Conservation (phyloP, 1,284 basidiomycete species). For the Mycena sp. region DNA sequence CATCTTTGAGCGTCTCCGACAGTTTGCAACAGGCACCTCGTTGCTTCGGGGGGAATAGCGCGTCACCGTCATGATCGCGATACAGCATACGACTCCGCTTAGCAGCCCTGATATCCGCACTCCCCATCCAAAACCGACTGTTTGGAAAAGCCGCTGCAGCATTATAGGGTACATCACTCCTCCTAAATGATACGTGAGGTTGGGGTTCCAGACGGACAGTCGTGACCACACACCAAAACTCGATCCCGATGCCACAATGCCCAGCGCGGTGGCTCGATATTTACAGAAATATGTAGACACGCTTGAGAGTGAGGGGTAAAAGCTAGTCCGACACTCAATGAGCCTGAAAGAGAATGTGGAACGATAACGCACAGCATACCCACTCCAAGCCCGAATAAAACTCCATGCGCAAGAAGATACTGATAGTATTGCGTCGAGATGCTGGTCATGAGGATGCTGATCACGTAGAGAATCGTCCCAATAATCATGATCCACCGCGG, state of each 20-base stretch:
- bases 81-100: slow-evolving; percentile 50
- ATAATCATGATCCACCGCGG: slow-evolving; percentile 55
- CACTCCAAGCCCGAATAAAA: slow-evolving; percentile 67
- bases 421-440: slow-evolving; percentile 65
- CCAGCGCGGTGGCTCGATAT: slow-evolving; percentile 68
- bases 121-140: slow-evolving; percentile 69
- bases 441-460: slow-evolving; percentile 63
- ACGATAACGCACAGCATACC: slow-evolving; percentile 59
- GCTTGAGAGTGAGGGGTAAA: slow-evolving; percentile 64
- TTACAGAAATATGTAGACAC: slow-evolving; percentile 60
- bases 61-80: slow-evolving; percentile 52
- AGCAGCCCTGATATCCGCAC: slow-evolving; percentile 59
- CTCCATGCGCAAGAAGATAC: slow-evolving; percentile 66
- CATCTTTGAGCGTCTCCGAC: slow-evolving; percentile 50
- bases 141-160: slow-evolving; percentile 63
- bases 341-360: slow-evolving; percentile 14
- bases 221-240: slow-evolving; percentile 53
- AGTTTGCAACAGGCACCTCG: slow-evolving; percentile 34
- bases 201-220: slow-evolving; percentile 26
- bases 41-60: slow-evolving; percentile 25
- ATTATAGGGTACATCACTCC: slow-evolving; percentile 76
- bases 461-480: slow-evolving; percentile 52
- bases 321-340: slow-evolving; percentile 49
- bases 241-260: slow-evolving; percentile 62
- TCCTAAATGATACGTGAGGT: slow-evolving; percentile 48